Conservation (phyloP, 352 stramenopile genomes). For the Aphanomyces astaci region DNA sequence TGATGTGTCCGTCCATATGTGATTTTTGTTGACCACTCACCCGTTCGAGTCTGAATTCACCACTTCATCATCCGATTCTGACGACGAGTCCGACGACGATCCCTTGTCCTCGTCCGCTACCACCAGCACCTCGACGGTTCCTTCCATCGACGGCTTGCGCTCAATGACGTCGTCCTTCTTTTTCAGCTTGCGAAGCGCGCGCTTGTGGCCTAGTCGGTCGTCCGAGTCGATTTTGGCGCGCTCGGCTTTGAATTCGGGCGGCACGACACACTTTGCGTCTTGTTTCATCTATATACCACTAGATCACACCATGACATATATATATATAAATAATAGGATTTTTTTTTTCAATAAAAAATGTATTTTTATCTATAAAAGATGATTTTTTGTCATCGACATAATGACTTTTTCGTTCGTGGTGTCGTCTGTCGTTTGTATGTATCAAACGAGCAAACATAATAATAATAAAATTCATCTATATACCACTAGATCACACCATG, state of each 20-base stretch:
- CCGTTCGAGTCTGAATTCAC: constrained; percentile 58
- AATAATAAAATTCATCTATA: too few relatives aligned
- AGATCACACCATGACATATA: too few relatives aligned
- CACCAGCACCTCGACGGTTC: too few relatives aligned
- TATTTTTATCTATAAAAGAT: too few relatives aligned
- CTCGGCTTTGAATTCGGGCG: constrained; percentile 11
- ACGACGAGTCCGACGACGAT: constrained; percentile 26
- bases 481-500: too few relatives aligned
- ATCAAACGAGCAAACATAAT: too few relatives aligned
- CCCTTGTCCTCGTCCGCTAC: constrained; percentile 10
- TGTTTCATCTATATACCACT: constrained; percentile 9
- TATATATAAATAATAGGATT: too few relatives aligned
- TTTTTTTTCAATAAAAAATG: too few relatives aligned
- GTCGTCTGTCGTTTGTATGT: too few relatives aligned
- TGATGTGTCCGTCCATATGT: too few relatives aligned
- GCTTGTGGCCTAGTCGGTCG: neutral
- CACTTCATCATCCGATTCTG: constrained; percentile 79
- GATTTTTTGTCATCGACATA: too few relatives aligned
- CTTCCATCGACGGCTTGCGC: neutral
- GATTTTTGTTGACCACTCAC: constrained; percentile 16
- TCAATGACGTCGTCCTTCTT: neutral
- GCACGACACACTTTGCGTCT: constrained; percentile 15
- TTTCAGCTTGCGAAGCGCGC: constrained; percentile 2
- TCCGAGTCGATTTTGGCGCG: neutral
- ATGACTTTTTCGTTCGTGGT: too few relatives aligned